Conservation (phyloP, 139 green algal genomes). For the Asterochloris erici region DNA sequence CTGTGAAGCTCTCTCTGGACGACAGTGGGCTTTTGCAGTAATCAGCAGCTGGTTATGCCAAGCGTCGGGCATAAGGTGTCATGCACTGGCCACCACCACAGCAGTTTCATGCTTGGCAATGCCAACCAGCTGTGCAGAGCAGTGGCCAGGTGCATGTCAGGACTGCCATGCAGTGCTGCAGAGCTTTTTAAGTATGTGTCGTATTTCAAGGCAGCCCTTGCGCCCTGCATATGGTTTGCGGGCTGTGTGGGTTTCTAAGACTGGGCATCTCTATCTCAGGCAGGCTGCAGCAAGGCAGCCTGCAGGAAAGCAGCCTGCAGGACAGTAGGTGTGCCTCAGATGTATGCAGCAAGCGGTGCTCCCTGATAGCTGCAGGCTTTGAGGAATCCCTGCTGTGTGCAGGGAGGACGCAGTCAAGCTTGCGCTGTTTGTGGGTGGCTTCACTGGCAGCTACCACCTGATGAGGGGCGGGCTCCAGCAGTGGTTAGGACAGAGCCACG, state of each 20-base stretch:
- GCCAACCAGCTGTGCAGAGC: too few species aligned
- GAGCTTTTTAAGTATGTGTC: too few species aligned
- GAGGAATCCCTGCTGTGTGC: background rate
- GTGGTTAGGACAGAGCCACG: background rate
- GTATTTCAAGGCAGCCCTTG: too few species aligned
- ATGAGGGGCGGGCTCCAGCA: background rate
- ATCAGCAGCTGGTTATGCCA: too few species aligned
- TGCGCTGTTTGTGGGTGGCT: constrained; percentile 22
- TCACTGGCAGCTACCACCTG: constrained; percentile 20
- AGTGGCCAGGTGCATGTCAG: too few species aligned
- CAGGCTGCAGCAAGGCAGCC: background rate
- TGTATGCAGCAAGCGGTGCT: background rate
- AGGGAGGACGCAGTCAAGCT: constrained; percentile 25
- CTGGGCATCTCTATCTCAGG: too few species aligned
- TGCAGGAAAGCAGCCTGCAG: background rate
- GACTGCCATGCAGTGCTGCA: too few species aligned
- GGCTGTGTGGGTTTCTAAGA: too few species aligned
- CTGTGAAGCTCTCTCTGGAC: background rate
- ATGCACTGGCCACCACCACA: too few species aligned
- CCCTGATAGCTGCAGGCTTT: background rate
- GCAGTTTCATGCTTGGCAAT: too few species aligned
- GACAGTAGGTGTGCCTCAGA: background rate
- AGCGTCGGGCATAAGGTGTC: too few species aligned
- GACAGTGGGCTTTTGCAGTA: background rate
- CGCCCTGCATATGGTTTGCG: too few species aligned